These are phyloP conservation scores for Blastobotrys capitulatus DNA, from an alignment of 1,139 yeast species.

Conservation along the genomic window DNA sequence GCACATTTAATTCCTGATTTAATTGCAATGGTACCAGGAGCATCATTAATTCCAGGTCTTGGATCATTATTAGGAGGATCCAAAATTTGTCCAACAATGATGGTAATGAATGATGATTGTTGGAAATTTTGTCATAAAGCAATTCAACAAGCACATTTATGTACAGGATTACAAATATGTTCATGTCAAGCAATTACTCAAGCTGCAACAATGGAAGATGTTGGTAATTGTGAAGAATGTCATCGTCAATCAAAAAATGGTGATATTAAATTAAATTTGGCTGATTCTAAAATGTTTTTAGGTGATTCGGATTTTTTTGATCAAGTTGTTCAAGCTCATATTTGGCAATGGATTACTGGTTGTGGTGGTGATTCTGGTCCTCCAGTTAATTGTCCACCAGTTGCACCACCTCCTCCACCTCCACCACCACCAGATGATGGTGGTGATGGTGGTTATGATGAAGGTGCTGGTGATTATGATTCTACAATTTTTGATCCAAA, in stretches of 20 bases:
- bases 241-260: slow-evolving; percentile 17
- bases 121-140: slow-evolving; percentile 23
- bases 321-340: slow-evolving; percentile 21
- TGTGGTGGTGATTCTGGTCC: slow-evolving; percentile 3
- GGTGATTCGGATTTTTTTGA: slow-evolving; percentile 18
- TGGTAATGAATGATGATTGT: slow-evolving; percentile 17
- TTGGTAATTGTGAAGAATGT: slow-evolving; percentile 23
- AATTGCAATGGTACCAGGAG: not conserved
- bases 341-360: slow-evolving; percentile 1
- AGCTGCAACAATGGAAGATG: slow-evolving; percentile 3
- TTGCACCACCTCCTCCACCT: not conserved
- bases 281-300: slow-evolving; percentile 19
- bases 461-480: not conserved
- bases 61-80: slow-evolving; percentile 1
- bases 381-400: slow-evolving; percentile 1
- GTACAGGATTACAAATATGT: slow-evolving; percentile 11
- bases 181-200: slow-evolving; percentile 5
- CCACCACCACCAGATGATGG: not conserved
- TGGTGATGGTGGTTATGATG: not conserved
- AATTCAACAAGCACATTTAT: slow-evolving; percentile 15
- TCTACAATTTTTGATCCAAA: not conserved
- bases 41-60: not conserved
- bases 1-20: slow-evolving; percentile 1
- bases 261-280: slow-evolving; percentile 19
- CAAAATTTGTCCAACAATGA: slow-evolving; percentile 8